Evolutionary conservation across 768 basidiomycete genomes (phyloP), one percentile per base, ranked within the genome.

Genomic region (Megacollybia marginata): DNA sequence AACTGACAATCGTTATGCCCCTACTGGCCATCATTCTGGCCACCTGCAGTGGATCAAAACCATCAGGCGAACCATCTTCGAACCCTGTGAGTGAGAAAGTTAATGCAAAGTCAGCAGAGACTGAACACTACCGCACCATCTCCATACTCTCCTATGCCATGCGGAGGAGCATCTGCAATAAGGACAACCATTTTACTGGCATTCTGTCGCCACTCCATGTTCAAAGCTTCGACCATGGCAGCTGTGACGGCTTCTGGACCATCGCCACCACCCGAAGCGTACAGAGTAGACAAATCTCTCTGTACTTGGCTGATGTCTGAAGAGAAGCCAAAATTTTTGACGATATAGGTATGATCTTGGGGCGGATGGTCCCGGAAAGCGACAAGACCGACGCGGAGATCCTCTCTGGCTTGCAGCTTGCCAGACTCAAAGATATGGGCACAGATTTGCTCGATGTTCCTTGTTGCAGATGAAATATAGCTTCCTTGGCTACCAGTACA

Each of bases 181-280:
- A 97, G 78, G 5, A 98, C 92, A 46, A 92, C 78, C 92, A 98
- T 97, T 74, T 91, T 97, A 62, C 86, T 90, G 23, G 95, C 88
- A 43, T 78, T 67, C 45, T 77, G 74, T 59, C 95, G 76, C 95
- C 95, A 98, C 10, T 92, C 86, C 83, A 98, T 88, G 48, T 83
- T 80, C 59, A 93, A 59, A 9, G 85, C 85, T 61, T 94, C 93
- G 1, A 81, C 83, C 63, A 98, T 69, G 15, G 87, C 95, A 2
- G 95, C 93, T 0, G 95, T 98, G 52, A 97, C 90, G 12, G 94
- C 95, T 65, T 98, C 95, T 0, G 95, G 95, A 0, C 95, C 95
- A 72, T 96, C 95, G 11, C 91, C 90, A 10, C 92, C 91, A 12
- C 92, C 92, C 10, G 85, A 86, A 31, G 92, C 92, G 67, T 92